phyloP scores from a whole-genome alignment of 352 stramenopile species.

The Phytophthora uliginosa region DNA sequence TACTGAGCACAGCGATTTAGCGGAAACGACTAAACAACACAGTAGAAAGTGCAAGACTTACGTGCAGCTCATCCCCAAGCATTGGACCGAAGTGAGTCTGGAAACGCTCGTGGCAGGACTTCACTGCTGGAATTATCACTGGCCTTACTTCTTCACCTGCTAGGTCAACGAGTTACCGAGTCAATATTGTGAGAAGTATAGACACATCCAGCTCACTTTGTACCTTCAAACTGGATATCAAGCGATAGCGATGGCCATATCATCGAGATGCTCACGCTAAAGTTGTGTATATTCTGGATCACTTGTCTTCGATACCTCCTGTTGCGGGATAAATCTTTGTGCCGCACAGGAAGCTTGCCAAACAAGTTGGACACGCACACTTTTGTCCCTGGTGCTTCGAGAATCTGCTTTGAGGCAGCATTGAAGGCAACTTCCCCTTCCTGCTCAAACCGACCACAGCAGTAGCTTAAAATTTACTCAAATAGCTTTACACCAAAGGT shows the following conservation, averaged over 20 bases:
- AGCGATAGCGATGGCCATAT: constrained; percentile 80
- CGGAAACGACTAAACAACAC: not conserved
- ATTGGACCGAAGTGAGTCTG: constrained; percentile 48
- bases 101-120: constrained; percentile 52
- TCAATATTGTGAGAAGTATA: not conserved
- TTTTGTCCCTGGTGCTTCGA: constrained; percentile 54
- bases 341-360: constrained; percentile 63
- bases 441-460: constrained; percentile 31
- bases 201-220: not conserved
- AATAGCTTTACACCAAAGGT: not conserved
- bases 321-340: constrained; percentile 53
- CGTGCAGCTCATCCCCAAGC: constrained; percentile 54
- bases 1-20: constrained; percentile 35
- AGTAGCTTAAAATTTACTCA: not conserved
- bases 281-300: constrained; percentile 49
- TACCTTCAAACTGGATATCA: constrained; percentile 61
- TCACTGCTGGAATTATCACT: constrained; percentile 33
- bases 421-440: constrained; percentile 70
- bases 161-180: constrained; percentile 1
- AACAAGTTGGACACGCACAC: constrained; percentile 71
- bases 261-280: constrained; percentile 71
- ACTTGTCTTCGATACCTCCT: constrained; percentile 43
- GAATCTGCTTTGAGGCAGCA: constrained; percentile 46
- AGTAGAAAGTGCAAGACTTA: constrained; percentile 14
- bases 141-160: constrained; percentile 20